These are phyloP conservation scores for Trichoderma pleuroti DNA, from an alignment of 2,329 filamentous ascomycete genomes.

Conservation along the genomic window DNA sequence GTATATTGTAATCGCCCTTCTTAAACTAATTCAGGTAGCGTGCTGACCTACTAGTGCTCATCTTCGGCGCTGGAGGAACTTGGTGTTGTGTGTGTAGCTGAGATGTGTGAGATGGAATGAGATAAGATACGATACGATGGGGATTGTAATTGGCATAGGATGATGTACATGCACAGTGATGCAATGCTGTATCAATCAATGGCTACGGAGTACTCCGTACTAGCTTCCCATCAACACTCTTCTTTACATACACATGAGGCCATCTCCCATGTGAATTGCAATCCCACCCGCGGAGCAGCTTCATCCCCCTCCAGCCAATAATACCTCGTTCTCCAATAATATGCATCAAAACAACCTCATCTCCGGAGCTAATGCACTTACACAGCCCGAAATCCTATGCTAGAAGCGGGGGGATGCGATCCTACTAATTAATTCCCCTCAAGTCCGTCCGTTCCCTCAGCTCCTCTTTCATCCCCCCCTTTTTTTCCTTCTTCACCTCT, in stretches of 20 bases:
- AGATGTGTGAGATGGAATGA: background rate
- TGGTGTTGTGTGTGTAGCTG: background rate
- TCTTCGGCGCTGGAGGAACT: too few relatives aligned
- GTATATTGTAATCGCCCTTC: too few relatives aligned
- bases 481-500: background rate
- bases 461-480: background rate
- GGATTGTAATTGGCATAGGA: too few relatives aligned
- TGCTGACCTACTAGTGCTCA: too few relatives aligned
- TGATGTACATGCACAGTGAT: background rate
- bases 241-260: background rate
- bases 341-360: slow-evolving; percentile 13
- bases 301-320: slow-evolving; percentile 1
- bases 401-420: slow-evolving; percentile 8
- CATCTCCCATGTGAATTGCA: background rate
- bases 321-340: background rate
- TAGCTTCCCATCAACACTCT: background rate
- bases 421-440: background rate
- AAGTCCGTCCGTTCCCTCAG: background rate
- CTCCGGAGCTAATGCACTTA: slow-evolving; percentile 9
- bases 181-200: background rate
- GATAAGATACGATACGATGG: background rate
- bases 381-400: background rate
- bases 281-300: background rate
- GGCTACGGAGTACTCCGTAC: too few relatives aligned
- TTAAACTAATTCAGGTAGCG: too few relatives aligned